Evolutionary conservation across 768 basidiomycete genomes (phyloP).

Genomic region (Scleroderma citrinum): DNA sequence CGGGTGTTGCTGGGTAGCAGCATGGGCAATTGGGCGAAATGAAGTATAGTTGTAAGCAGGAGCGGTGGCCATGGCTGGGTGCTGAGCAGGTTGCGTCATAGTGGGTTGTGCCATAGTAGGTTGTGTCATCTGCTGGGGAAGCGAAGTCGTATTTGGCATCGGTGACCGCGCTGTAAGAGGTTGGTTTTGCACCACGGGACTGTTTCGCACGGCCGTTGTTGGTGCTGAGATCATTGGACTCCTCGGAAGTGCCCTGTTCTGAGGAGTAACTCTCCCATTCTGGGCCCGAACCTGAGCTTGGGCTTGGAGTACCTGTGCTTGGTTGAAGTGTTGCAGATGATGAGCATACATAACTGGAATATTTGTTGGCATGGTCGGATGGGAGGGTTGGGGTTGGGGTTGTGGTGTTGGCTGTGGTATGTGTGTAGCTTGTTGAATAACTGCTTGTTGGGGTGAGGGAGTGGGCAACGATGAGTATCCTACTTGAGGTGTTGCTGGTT

Average conservation of each 20-base stretch:
- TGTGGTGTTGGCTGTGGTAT: slow-evolving; percentile 17
- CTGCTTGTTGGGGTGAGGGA: slow-evolving; percentile 15
- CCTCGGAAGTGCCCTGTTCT: slow-evolving; percentile 11
- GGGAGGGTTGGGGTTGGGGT: slow-evolving; percentile 9
- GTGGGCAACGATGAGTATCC: slow-evolving; percentile 16
- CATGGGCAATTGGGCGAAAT: slow-evolving; percentile 27
- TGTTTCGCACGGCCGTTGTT: slow-evolving; percentile 22
- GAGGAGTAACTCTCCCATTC: slow-evolving; percentile 28
- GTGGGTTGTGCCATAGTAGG: slow-evolving; percentile 7
- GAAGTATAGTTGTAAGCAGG: slow-evolving; percentile 33
- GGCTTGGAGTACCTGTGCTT: slow-evolving; percentile 18
- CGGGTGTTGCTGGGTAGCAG: slow-evolving; percentile 22
- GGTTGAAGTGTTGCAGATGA: slow-evolving; percentile 13
- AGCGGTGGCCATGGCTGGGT: slow-evolving; percentile 13
- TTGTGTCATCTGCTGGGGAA: slow-evolving; percentile 22
- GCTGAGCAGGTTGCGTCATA: slow-evolving; percentile 21
- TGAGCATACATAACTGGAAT: slow-evolving; percentile 15
- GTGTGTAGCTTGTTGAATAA: slow-evolving; percentile 18
- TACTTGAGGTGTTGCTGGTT: slow-evolving; percentile 27
- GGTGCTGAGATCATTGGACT: slow-evolving; percentile 10
- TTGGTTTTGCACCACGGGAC: slow-evolving; percentile 33
- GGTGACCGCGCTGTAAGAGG: slow-evolving; percentile 9
- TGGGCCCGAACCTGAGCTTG: slow-evolving; percentile 19
- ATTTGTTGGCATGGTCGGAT: slow-evolving; percentile 2
- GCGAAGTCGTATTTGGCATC: slow-evolving; percentile 18